Evolutionary conservation across 2,329 filamentous ascomycete genomes (phyloP).

Genomic region (Hymenoscyphus fructigenus): DNA sequence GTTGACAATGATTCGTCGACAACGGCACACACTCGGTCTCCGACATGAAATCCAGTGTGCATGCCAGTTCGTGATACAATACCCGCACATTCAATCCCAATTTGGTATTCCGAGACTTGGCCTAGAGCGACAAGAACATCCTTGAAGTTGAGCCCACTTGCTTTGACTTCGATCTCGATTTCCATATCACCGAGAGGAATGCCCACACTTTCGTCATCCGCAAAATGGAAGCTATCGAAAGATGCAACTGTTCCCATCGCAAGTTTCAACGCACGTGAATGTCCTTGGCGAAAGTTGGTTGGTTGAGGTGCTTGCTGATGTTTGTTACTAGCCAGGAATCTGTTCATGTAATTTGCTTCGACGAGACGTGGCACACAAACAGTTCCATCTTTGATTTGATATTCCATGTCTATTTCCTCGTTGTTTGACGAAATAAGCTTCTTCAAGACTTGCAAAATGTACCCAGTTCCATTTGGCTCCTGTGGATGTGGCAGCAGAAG

Average conservation of each 20-base stretch:
- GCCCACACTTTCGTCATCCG: slow-evolving; percentile 2
- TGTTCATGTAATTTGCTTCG: background rate
- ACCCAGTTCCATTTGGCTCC: background rate
- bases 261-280: background rate
- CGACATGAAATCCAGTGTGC: background rate
- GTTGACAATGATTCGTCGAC: slow-evolving; percentile 26
- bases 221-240: slow-evolving; percentile 22
- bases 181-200: slow-evolving; percentile 11
- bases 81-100: slow-evolving; percentile 17
- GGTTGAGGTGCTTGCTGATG: background rate
- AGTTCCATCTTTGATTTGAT: background rate
- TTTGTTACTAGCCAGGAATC: slow-evolving; percentile 10
- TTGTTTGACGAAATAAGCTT: background rate
- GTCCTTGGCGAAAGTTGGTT: background rate
- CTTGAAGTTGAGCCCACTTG: slow-evolving; percentile 21
- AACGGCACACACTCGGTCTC: slow-evolving; percentile 21
- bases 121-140: slow-evolving; percentile 28
- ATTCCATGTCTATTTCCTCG: background rate
- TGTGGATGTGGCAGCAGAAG: slow-evolving; percentile 17
- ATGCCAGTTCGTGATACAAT: background rate
- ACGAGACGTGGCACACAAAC: background rate
- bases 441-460: background rate
- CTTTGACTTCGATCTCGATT: slow-evolving; percentile 15
- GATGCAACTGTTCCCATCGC: slow-evolving; percentile 19
- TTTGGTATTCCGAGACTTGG: slow-evolving; percentile 13